Base-by-base conservation (phyloP, 129 eudicot genomes). In the Oenanthe sinensis region DNA sequence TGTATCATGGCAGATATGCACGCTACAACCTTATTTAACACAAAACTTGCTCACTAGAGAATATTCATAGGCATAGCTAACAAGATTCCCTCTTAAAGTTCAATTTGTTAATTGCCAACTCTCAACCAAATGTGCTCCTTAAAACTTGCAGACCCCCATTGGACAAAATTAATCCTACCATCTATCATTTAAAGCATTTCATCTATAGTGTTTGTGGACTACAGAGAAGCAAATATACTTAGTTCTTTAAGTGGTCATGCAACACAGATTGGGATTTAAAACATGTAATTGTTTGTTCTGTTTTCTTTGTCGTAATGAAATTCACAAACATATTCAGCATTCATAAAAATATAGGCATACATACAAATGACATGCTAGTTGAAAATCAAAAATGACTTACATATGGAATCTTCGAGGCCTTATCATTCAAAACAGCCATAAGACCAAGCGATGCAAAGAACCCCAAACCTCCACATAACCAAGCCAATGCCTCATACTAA, bases 401-500 rank as follows among this genome's bases (percentile, higher is more conserved):
- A 81, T 78, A 96, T 19, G 99, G 99, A 13, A 88, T 88, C 79
- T 75, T 87, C 2, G 97, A 96, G 15, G 97, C 99, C 83, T 96
- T 92, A 79, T 92, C 97, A 24, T 92, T 96, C 96, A 84, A 84
- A 12, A 88, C 91, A 78, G 95, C 99, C 82, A 85, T 72, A 48
- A 90, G 81, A 75, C 99, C 99, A 76, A 96, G 90, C 0, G 88
- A 47, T 1, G 89, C 97, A 70, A 96, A 96, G 60, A 82, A 92
- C 0, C 97, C 81, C 89, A 90, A 89, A 42, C 99, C 99, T 68
- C 99, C 99, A 68, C 95, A 87, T 84, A 92, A 50, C 97, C 97
- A 96, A 48, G 86, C 97, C 85, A 96, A 82, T 52, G 97, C 99
- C 85, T 96, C 99, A 84, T 92, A 96, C 99, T 90, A 84, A 77